Evolutionary conservation across 2,329 filamentous ascomycete species (phyloP).

Genomic region (Delphinella strobiligena): DNA sequence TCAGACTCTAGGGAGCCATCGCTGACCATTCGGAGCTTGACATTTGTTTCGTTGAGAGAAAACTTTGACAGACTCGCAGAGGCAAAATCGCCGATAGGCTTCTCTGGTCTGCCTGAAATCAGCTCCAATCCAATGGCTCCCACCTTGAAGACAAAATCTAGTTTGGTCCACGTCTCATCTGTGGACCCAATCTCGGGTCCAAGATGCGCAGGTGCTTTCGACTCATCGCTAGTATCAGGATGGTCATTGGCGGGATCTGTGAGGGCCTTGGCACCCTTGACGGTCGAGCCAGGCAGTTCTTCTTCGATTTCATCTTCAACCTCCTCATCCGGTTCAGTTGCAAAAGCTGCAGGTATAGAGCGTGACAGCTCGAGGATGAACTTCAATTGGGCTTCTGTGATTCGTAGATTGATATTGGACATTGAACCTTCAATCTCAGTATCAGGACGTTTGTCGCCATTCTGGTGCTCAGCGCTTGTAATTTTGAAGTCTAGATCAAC

Average conservation of each 20-base stretch:
- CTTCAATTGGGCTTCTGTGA: conserved; percentile 84
- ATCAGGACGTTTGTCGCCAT: conserved; percentile 69
- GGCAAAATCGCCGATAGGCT: conserved; percentile 67
- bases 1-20: conserved; percentile 89
- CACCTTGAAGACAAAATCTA: conserved; percentile 84
- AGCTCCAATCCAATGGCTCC: conserved; percentile 81
- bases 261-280: conserved; percentile 37
- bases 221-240: conserved; percentile 15
- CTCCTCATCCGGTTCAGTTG: conserved; percentile 56
- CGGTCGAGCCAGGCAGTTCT: conserved; percentile 51
- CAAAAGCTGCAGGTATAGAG: conserved; percentile 79
- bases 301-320: conserved; percentile 60
- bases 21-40: conserved; percentile 87
- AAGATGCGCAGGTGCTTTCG: conserved; percentile 20
- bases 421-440: conserved; percentile 83
- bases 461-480: conserved; percentile 77
- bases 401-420: conserved; percentile 80
- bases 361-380: conserved; percentile 79
- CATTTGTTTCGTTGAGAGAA: conserved; percentile 79
- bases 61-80: conserved; percentile 82
- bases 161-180: conserved; percentile 73
- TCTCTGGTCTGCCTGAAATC: conserved; percentile 60
- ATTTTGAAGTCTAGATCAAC: conserved; percentile 90
- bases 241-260: conserved; percentile 34
- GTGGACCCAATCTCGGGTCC: conserved; percentile 57